Evolutionary conservation across 768 basidiomycete species (phyloP), one percentile per base, ranked within the genome.

Genomic region (Suillus occidentalis): DNA sequence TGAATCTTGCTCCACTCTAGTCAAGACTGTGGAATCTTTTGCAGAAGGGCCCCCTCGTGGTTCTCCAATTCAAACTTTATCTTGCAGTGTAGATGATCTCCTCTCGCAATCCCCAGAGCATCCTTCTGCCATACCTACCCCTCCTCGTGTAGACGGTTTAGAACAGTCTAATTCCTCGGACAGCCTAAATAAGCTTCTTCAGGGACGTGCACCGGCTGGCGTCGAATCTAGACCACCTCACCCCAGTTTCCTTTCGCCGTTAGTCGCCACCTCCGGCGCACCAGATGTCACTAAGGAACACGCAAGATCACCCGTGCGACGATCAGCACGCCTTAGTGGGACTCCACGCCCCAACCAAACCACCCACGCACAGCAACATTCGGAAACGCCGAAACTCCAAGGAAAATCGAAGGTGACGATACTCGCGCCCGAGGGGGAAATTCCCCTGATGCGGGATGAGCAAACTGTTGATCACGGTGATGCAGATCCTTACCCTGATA

Each of bases 1-100:
- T 62, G 83, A 84, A 69, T 79, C 82, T 25, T 76, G 81, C 68
- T 73, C 79, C 43, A 69, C 73, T 39, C 69, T 70, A 43, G 66
- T 71, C 63, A 65, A 67, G 64, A 49, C 62, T 55, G 61, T 20
- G 55, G 53, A 67, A 57, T 28, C 40, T 20, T 31, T 40, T 20
- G 25, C 58, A 22, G 59, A 60, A 28, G 56, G 57, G 43, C 59
- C 57, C 58, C 40, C 25, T 53, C 43, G 65, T 18, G 47, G 59
- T 61, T 42, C 28, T 39, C 42, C 45, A 56, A 61, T 60, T 65
- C 63, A 63, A 61, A 64, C 63, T 67, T 65, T 64, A 65, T 66
- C 43, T 63, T 69, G 59, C 67, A 22, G 63, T 73, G 40, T 59
- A 13, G 69, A 74, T 63, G 71, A 72, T 61, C 65, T 72, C 43